Evolutionary conservation across 768 basidiomycete genomes (phyloP).

Genomic region (Plicaturopsis crispa): DNA sequence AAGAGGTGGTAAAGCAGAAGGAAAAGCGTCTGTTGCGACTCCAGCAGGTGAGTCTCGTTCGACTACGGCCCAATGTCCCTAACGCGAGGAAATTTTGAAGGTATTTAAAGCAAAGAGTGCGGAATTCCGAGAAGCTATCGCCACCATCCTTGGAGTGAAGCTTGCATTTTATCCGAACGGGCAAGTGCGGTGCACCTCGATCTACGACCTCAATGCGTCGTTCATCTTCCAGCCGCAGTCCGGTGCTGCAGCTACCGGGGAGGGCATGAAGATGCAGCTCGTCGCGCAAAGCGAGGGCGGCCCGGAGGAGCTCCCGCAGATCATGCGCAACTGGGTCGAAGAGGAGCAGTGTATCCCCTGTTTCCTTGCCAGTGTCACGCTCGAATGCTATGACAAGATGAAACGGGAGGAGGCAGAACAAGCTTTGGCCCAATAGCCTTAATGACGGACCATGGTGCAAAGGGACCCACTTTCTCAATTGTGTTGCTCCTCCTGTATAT

Average conservation of each 20-base stretch:
- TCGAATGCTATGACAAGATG: constrained; percentile 80
- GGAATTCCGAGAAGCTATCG: constrained; percentile 89
- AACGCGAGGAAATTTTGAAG: constrained; percentile 28
- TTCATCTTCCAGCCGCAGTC: constrained; percentile 75
- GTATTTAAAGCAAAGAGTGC: constrained; percentile 79
- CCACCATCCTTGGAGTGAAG: constrained; percentile 85
- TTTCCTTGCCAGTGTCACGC: constrained; percentile 80
- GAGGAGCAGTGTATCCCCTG: constrained; percentile 83
- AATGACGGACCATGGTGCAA: too few relatives aligned
- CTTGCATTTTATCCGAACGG: constrained; percentile 89
- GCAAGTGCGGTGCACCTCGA: constrained; percentile 82
- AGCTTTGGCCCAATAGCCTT: too few relatives aligned
- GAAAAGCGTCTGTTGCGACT: constrained; percentile 76
- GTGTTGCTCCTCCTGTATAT: too few relatives aligned
- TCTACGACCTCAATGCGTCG: constrained; percentile 80
- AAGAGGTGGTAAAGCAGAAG: constrained; percentile 61
- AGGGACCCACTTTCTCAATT: too few relatives aligned
- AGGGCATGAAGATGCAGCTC: constrained; percentile 58
- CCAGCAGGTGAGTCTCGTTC: constrained; percentile 51
- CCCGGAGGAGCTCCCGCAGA: constrained; percentile 63
- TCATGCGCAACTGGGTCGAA: constrained; percentile 83
- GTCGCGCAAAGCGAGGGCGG: constrained; percentile 69
- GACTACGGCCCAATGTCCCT: not conserved
- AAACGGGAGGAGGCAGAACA: too few relatives aligned
- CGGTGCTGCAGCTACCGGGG: constrained; percentile 16